Evolutionary conservation across 495 filamentous ascomycete species (phyloP).

Genomic region (Penicillium lividum): DNA sequence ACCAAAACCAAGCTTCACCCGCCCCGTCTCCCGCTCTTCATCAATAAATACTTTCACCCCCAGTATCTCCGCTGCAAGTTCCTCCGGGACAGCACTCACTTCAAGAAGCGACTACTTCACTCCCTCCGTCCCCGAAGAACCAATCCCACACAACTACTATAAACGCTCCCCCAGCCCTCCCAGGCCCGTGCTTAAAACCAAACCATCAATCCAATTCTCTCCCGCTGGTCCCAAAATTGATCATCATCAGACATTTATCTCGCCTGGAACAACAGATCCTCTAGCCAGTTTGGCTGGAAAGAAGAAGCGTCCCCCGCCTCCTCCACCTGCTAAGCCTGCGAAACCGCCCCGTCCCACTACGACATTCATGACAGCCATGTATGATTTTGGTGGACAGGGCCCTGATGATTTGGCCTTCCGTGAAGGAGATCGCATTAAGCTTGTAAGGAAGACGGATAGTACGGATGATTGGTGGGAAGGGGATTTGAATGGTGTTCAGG

Average conservation of each 20-base stretch:
- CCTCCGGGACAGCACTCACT: conserved; percentile 29
- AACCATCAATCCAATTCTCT: conserved; percentile 24
- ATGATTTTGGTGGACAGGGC: conserved; percentile 73
- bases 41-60: conserved; percentile 21
- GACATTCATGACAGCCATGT: conserved; percentile 76
- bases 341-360: conserved; percentile 12
- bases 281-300: conserved; percentile 35
- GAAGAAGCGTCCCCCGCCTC: conserved; percentile 68
- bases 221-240: conserved; percentile 41
- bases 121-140: conserved; percentile 8
- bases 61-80: conserved; percentile 20
- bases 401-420: conserved; percentile 76
- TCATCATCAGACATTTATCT: conserved; percentile 39
- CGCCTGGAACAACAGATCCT: conserved; percentile 19
- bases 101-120: conserved; percentile 22
- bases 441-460: conserved; percentile 80
- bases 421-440: conserved; percentile 82
- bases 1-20: conserved; percentile 21
- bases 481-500: conserved; percentile 70
- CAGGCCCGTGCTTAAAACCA: conserved; percentile 15
- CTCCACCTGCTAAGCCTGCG: conserved; percentile 49
- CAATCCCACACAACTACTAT: background rate
- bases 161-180: conserved; percentile 5
- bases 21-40: conserved; percentile 19
- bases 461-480: conserved; percentile 97